Conservation (phyloP, 345 rosid genomes). For the Rhodomyrtus tomentosa region DNA sequence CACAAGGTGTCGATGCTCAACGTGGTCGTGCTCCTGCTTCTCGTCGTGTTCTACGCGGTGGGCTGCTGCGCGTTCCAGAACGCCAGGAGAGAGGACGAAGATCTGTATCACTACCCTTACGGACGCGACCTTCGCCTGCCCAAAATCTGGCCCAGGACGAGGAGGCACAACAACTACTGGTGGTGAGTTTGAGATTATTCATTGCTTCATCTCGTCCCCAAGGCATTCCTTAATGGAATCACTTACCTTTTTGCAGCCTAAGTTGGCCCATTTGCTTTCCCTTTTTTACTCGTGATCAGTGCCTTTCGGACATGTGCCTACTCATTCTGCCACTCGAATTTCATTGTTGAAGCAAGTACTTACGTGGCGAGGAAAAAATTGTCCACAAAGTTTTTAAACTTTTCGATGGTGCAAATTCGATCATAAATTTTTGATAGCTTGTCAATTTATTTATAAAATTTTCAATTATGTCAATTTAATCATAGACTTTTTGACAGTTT, state of each 20-base stretch:
- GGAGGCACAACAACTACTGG: slow-evolving; percentile 52
- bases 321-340: not conserved
- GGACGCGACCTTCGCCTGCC: slow-evolving; percentile 47
- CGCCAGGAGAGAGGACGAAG: slow-evolving; percentile 45
- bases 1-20: slow-evolving; percentile 69
- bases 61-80: slow-evolving; percentile 87
- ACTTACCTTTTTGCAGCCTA: not conserved
- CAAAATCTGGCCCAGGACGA: slow-evolving; percentile 60
- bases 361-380: not conserved
- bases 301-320: not conserved
- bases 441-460: too few relatives aligned
- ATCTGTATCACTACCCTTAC: slow-evolving; percentile 25
- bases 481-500: too few relatives aligned
- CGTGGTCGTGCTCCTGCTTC: slow-evolving; percentile 50
- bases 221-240: too few relatives aligned
- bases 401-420: too few relatives aligned
- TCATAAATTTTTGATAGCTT: too few relatives aligned
- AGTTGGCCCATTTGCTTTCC: not conserved
- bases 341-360: not conserved
- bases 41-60: slow-evolving; percentile 54
- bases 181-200: not conserved
- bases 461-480: too few relatives aligned
- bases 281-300: not conserved
- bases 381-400: too few relatives aligned
- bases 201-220: not conserved